These are phyloP conservation scores for Termitomyces sp. DNA, from an alignment of 1,284 basidiomycete genomes.

Conservation along the genomic window DNA sequence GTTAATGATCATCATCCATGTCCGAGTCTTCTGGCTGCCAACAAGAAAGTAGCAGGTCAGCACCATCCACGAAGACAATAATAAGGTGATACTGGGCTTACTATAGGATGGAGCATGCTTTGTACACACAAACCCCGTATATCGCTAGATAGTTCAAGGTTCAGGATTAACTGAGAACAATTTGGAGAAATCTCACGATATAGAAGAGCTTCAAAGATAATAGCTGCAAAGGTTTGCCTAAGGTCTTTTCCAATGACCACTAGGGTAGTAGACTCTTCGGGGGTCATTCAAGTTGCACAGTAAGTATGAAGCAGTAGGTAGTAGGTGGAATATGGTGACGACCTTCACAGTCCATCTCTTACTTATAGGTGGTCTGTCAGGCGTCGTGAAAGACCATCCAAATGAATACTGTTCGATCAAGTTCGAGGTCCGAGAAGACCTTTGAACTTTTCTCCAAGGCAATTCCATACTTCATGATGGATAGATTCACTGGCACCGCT, in stretches of 20 bases:
- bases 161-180: neutral
- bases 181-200: constrained; percentile 4
- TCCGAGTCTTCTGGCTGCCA: neutral
- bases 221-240: constrained; percentile 7
- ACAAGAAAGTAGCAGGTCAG: neutral
- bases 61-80: neutral
- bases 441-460: too few relatives aligned
- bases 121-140: constrained; percentile 6
- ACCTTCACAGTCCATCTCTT: neutral
- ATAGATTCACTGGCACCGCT: too few relatives aligned
- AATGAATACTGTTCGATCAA: too few relatives aligned
- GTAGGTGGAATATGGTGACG: too few relatives aligned
- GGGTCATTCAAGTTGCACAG: neutral
- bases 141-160: neutral
- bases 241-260: constrained; percentile 7
- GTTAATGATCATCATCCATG: constrained; percentile 5
- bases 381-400: too few relatives aligned
- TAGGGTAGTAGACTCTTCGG: constrained; percentile 6
- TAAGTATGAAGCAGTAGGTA: too few relatives aligned
- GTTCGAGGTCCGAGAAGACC: too few relatives aligned
- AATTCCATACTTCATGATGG: too few relatives aligned
- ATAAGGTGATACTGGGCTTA: neutral
- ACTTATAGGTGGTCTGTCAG: neutral
- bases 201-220: constrained; percentile 5
- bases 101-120: constrained; percentile 4